Evolutionary conservation across 2,329 filamentous ascomycete genomes (phyloP), one percentile per base, ranked within the genome.

Genomic region (Colletotrichum truncatum): DNA sequence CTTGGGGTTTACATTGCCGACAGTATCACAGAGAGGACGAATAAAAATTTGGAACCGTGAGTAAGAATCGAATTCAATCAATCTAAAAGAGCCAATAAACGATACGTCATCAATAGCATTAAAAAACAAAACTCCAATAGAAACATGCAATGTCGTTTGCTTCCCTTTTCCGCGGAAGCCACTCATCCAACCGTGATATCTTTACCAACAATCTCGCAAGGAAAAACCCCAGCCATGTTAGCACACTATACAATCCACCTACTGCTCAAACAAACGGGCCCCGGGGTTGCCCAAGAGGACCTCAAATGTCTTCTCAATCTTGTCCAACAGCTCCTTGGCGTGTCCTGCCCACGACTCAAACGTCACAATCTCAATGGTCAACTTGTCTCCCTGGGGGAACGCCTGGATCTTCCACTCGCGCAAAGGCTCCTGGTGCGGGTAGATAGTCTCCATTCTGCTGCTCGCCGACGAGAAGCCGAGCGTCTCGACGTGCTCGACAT

Each of bases 401-500:
- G 81, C 87, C 80, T 91, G 86, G 38, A 89, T 81, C 79, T 89
- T 88, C 79, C 87, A 88, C 72, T 84, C 84, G 16, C 80, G 75
- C 41, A 87, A 74, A 36, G 84, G 85, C 68, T 88, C 86, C 30
- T 84, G 80, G 69, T 87, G 84, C 3, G 87, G 85, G 70, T 88
- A 89, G 14, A 85, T 71, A 10, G 87, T 89, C 74, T 89, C 87
- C 68, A 88, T 82, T 39, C 78, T 77, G 48, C 66, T 66, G 58
- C 70, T 74, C 11, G 73, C 76, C 21, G 68, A 71, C n/a, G 75
- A 72, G 64, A 84, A 79, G 4, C 69, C 73, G 11, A 88, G 79
- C 25, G 77, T 79, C 70, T 90, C 87, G n/a, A 89, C 86, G 71
- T 89, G 87, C 58, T 85, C 84, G 45, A 86, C 85, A 68, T 87